Base-by-base conservation (phyloP, 164 flowering plant species). In the Vitis labrusca region DNA sequence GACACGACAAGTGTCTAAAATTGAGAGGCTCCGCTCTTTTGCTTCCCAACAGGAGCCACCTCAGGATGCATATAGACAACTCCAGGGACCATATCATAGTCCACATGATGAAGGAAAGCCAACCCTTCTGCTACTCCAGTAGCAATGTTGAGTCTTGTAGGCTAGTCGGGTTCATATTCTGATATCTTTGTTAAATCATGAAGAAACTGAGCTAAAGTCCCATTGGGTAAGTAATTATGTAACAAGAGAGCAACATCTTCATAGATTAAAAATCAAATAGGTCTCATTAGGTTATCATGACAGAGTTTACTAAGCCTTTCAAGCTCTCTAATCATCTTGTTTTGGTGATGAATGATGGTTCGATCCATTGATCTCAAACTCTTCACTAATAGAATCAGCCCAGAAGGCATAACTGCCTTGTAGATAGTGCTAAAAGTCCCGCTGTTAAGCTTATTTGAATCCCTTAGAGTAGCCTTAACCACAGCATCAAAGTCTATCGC, bases 321-420 rank as follows among this genome's bases (percentile, higher is more conserved):
- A 5, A 96, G 91, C 84, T 96, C 99, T 70, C 95, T 78, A 51
- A 96, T 87, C 97, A 96, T 88, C 87, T 93, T 96, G 84, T 72
- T 85, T 77, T 88, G 97, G 66, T 96, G 91, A 74, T 93, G 84
- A 53, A 83, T 70, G 47, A 93, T 76, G 3, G 97, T 85, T 74
- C 79, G 82, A 74, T 96, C 99, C 89, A 96, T 85, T 1, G 97
- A 93, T 69, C 85, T 93, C 56, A 93, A 78, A 66, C 86, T 86
- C 82, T 85, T 89, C 54, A 89, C 98, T 0, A 90, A 84, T 15
- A 93, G 74, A 68, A 88, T 63, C 72, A 93, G 61, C 63, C 98
- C 99, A 19, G 98, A 96, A 60, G 98, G 99, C 99, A 93, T 93
- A 37, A 89, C 89, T 29, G 97, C 98, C 76, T 86, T 90, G 67